Conservation (phyloP, 208 protist genomes). For the Porcisia hertigi region DNA sequence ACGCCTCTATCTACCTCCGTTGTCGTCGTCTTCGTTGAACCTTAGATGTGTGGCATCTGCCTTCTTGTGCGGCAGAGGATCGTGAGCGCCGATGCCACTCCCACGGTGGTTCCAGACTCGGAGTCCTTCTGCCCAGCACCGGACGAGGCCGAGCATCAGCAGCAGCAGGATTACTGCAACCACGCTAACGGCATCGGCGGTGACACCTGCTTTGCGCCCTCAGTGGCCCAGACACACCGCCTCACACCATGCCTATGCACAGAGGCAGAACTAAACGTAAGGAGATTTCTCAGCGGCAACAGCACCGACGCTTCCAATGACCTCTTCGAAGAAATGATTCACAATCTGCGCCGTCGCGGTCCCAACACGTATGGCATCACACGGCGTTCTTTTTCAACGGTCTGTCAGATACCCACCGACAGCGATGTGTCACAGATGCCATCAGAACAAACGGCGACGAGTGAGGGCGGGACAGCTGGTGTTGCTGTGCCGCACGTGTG, state of each 20-base stretch:
- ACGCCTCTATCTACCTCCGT: not conserved
- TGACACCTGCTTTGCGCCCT: not conserved
- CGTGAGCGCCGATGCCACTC: not conserved
- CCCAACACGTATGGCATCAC: slow-evolving; percentile 52
- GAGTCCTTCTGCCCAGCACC: not conserved
- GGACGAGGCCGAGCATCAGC: not conserved
- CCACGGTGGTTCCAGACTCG: not conserved
- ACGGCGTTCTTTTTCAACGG: slow-evolving; percentile 31
- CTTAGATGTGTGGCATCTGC: slow-evolving; percentile 32
- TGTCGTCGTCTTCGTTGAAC: not conserved
- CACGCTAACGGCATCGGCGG: not conserved
- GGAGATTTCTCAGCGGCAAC: slow-evolving; percentile 15
- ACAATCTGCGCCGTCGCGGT: slow-evolving; percentile 52
- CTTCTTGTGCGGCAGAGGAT: slow-evolving; percentile 29
- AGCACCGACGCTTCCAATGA: slow-evolving; percentile 5
- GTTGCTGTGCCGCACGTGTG: no score
- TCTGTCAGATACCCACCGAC: slow-evolving; percentile 1
- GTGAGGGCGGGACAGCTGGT: not conserved
- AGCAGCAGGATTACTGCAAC: not conserved
- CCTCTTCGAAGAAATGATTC: slow-evolving; percentile 37
- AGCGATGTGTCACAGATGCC: not conserved
- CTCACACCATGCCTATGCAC: slow-evolving; percentile 22
- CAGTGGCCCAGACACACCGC: not conserved
- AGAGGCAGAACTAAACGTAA: slow-evolving; percentile 18
- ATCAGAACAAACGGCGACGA: not conserved